Evolutionary conservation across 1,284 basidiomycete species (phyloP), one percentile per base, ranked within the genome.

Genomic region (Puccinia hordei): DNA sequence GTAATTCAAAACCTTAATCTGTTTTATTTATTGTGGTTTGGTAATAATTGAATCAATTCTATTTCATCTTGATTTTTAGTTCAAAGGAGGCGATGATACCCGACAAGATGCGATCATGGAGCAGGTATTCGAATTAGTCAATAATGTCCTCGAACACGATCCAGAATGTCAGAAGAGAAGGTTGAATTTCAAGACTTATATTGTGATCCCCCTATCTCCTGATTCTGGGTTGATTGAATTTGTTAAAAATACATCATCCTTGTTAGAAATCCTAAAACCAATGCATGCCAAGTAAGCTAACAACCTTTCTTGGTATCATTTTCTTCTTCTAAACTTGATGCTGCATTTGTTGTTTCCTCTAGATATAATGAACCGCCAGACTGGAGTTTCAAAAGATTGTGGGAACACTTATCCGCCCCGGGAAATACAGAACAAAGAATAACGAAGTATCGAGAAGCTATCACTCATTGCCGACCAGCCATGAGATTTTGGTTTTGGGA

Each of bases 81-180:
- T 95, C 88, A 99, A 99, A 86, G 92, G 93, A 15, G 90, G 92
- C 86, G 89, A 91, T 24, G 96, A 99, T 84, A 86, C 97, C 46
- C 90, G 96, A 41, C 97, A 99, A 86, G 96, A 99, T 85, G 95
- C 96, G 0, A 94, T 99, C 66, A 98, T 99, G 95, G 94, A 98
- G 85, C 97, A 99, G 86, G 94, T 98, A 1, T 99, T 99, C 84
- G 90, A 91, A 44, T 88, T 98, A 59, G 92, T 95, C 77, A 98
- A 99, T 82, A 87, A 89, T 4, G 89, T 98, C 0, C 89, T 99
- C 9, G 84, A 85, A 12, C 88, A 88, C 15, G 94, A 98, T 85
- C 88, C 90, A 35, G 90, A 92, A 82, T 93, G 95, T 0, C 89
- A 89, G 73, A 89, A 89, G 75, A 90, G 96, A 15, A 87, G 90